Conservation (phyloP, 2,329 filamentous ascomycete species). For the Venturia pyrina region DNA sequence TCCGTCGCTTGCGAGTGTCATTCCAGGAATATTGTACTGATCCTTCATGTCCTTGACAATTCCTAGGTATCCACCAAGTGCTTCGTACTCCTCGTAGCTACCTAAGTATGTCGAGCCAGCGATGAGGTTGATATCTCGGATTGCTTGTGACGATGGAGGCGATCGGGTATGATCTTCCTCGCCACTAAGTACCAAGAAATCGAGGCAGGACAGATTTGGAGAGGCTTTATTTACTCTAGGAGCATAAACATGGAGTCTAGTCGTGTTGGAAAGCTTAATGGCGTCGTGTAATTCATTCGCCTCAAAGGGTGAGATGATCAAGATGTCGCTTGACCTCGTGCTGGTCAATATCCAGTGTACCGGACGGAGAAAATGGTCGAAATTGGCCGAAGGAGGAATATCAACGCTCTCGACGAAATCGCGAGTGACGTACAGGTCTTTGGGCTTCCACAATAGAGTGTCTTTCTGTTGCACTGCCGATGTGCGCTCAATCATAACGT, state of each 20-base stretch:
- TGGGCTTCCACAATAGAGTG: constrained; percentile 15
- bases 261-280: constrained; percentile 27
- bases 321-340: constrained; percentile 20
- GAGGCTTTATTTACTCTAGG: constrained; percentile 32
- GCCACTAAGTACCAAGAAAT: constrained; percentile 32
- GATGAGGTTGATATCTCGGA: constrained; percentile 52
- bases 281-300: constrained; percentile 40
- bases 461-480: constrained; percentile 33
- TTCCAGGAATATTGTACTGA: no score
- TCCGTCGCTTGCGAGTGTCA: neutral
- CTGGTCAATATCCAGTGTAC: constrained; percentile 45
- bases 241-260: constrained; percentile 43
- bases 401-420: constrained; percentile 44
- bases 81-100: constrained; percentile 43
- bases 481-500: constrained; percentile 21
- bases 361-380: constrained; percentile 41
- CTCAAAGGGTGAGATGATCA: constrained; percentile 54
- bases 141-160: constrained; percentile 20
- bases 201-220: constrained; percentile 35
- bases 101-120: constrained; percentile 56
- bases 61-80: constrained; percentile 43
- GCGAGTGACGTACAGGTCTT: constrained; percentile 33
- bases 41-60: constrained; percentile 21
- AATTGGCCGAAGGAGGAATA: neutral
- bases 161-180: constrained; percentile 10